phyloP scores from a whole-genome alignment of 176 grass and related monocot genomes.

The Puya raimondii region DNA sequence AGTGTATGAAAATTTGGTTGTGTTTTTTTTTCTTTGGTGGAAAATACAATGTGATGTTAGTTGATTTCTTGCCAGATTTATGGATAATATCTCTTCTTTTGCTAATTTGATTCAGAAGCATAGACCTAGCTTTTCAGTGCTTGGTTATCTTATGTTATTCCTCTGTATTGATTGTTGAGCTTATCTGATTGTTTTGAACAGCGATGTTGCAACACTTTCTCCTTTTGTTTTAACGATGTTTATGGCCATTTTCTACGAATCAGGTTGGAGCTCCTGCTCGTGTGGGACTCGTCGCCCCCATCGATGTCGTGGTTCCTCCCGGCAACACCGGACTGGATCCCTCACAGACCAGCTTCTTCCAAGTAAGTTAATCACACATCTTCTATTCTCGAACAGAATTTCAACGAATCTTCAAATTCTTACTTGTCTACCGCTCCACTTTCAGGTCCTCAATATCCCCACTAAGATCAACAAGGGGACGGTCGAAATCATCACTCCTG shows the following conservation, averaged over 20 bases:
- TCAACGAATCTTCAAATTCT: not conserved
- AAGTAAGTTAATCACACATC: constrained; percentile 25
- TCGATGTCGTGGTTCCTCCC: constrained; percentile 73
- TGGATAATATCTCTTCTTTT: too few relatives aligned
- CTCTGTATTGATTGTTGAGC: too few relatives aligned
- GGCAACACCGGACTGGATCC: constrained; percentile 89
- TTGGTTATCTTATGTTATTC: too few relatives aligned
- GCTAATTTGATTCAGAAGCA: too few relatives aligned
- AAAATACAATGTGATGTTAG: too few relatives aligned
- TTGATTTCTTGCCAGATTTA: too few relatives aligned
- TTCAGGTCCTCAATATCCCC: constrained; percentile 79
- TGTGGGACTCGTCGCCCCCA: constrained; percentile 73
- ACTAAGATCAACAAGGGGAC: constrained; percentile 97
- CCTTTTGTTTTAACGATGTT: not conserved
- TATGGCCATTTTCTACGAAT: not conserved
- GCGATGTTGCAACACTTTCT: too few relatives aligned
- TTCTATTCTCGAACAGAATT: not conserved
- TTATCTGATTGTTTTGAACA: too few relatives aligned
- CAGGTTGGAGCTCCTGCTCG: constrained; percentile 85
- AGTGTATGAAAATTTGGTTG: too few relatives aligned
- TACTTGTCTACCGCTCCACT: not conserved
- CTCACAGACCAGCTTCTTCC: constrained; percentile 87
- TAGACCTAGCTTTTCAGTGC: too few relatives aligned
- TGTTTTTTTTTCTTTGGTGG: too few relatives aligned
- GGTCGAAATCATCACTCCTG: constrained; percentile 75